Percentiles rank a stretch among this genome's conserved stretches.
Evolutionary conservation across 805 yeast genomes (phyloP).

Genomic region (Cephaloascus albidus): DNA sequence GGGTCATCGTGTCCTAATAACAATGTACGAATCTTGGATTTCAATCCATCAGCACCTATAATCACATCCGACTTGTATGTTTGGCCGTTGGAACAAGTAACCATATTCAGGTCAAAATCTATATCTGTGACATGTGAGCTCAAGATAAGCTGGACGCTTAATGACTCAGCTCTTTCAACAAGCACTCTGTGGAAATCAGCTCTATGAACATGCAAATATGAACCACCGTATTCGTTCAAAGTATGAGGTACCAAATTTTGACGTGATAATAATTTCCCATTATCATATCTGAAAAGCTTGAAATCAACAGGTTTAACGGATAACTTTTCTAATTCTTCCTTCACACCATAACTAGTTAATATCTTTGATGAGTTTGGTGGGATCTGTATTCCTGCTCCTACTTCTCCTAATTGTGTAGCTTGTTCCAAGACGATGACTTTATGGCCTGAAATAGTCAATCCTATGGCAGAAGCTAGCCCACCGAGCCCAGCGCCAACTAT

Average conservation of each 20-base stretch:
- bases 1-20: conserved; percentile 12
- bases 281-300: conserved; percentile 8
- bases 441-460: conserved; percentile 13
- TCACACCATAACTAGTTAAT: conserved; percentile 10
- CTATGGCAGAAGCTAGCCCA: conserved; percentile 18
- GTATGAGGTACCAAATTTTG: conserved; percentile 11
- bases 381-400: conserved; percentile 23
- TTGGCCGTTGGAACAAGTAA: conserved; percentile 9
- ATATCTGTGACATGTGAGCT: conserved; percentile 7
- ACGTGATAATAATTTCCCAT: conserved; percentile 10
- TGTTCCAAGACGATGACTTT: conserved; percentile 14
- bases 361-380: conserved; percentile 17
- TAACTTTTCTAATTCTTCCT: conserved; percentile 5
- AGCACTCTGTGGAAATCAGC: conserved; percentile 16
- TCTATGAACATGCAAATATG: conserved; percentile 15
- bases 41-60: conserved; percentile 17
- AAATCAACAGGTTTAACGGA: conserved; percentile 9
- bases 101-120: conserved; percentile 10
- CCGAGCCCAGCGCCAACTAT: conserved; percentile 21
- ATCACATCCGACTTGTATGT: conserved; percentile 12
- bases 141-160: conserved; percentile 10
- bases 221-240: conserved; percentile 8
- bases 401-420: conserved; percentile 16
- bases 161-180: conserved; percentile 10
- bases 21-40: conserved; percentile 10